Percentiles rank a stretch among this genome's conserved stretches.
Evolutionary conservation across 495 filamentous ascomycete genomes (phyloP).

Genomic region (Penicillium herquei): DNA sequence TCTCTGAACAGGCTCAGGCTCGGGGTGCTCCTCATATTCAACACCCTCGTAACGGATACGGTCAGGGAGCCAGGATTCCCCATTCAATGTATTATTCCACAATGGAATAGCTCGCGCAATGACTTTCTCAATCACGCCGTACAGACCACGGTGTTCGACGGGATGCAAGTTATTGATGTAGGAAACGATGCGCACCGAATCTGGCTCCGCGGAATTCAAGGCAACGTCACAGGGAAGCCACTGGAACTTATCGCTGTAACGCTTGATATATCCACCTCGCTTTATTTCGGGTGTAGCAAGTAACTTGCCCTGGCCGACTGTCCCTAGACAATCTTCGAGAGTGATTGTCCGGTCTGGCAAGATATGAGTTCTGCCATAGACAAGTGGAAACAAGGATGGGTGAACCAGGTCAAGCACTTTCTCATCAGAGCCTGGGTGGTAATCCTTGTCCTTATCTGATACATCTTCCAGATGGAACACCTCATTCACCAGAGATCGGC

Average conservation of each 20-base stretch:
- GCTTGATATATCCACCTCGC: neutral
- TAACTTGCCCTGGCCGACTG: constrained; percentile 41
- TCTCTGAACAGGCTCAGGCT: neutral
- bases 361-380: constrained; percentile 52
- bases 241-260: constrained; percentile 42
- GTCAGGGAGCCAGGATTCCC: neutral
- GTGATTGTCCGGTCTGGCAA: constrained; percentile 35
- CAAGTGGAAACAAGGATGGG: constrained; percentile 59
- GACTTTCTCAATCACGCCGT: constrained; percentile 49
- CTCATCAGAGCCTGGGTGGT: constrained; percentile 53
- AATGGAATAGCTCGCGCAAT: constrained; percentile 48
- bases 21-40: constrained; percentile 2
- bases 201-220: constrained; percentile 27
- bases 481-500: constrained; percentile 18
- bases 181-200: constrained; percentile 27
- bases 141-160: constrained; percentile 41
- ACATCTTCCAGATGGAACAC: constrained; percentile 40
- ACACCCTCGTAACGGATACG: neutral
- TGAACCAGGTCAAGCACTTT: constrained; percentile 61
- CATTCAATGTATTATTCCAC: constrained; percentile 44
- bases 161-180: constrained; percentile 68
- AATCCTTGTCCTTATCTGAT: constrained; percentile 51
- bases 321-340: constrained; percentile 37
- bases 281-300: constrained; percentile 4
- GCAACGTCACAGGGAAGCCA: constrained; percentile 59